Evolutionary conservation across 768 basidiomycete species (phyloP), one percentile per base, ranked within the genome.

Genomic region (Phlegmacium glaucopus): DNA sequence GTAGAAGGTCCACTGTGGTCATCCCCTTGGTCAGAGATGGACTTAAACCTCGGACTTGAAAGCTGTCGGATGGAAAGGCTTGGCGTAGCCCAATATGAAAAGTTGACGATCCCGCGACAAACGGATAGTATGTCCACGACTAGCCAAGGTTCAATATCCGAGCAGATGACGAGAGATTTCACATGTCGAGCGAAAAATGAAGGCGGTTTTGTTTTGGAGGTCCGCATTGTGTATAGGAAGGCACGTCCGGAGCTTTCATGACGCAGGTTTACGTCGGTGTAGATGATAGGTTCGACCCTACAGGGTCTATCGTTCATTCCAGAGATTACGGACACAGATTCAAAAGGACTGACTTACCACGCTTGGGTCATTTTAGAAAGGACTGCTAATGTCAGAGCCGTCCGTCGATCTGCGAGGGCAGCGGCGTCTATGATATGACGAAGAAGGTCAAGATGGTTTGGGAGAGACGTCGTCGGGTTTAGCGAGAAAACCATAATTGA

Each of bases 151-250:
- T 63, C 60, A 27, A 69, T 57, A 44, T 71, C 67, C 44, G 68
- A 62, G 9, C 65, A 65, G 13, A 74, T 62, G 50, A 61, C 64
- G 8, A 72, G 55, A 0, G 71, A 63, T 48, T 70, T 69, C 7
- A 72, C 69, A 35, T 59, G 56, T 6, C 51, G 67, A 10, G 65
- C 60, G 47, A 70, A 72, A 51, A 72, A 74, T 3, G 50, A 42
- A 11, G 46, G 53, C 30, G 61, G 54, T 50, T 68, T 69, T 1
- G 62, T 62, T 37, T 48, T 54, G 4, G 68, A 67, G 9, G 67
- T 65, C 36, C 67, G 60, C 43, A 72, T 60, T 1, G 72, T 71
- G 22, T 69, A 62, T 4, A 74, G 56, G 45, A 74, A 72, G 9
- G 63, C 58, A 25, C 58, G 63, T 18, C 59, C 61, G 2, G 67